Evolutionary conservation across 1,284 basidiomycete genomes (phyloP).

Genomic region (Kwoniella shivajii): DNA sequence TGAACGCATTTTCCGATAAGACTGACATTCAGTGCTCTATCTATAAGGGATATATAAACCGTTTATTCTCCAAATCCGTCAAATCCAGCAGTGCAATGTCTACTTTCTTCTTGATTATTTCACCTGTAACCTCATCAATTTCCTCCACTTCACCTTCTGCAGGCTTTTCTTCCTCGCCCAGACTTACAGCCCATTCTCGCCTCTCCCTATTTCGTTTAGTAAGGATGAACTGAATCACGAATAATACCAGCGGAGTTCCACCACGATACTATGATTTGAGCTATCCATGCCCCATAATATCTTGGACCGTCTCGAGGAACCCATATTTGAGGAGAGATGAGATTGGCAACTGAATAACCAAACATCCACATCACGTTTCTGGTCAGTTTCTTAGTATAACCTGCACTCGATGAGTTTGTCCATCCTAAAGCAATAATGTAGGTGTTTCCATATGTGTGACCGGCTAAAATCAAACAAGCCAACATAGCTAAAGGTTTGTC

Average conservation of each 20-base stretch:
- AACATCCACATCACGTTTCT: conserved; percentile 1
- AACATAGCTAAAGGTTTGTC: background rate
- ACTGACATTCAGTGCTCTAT: too few relatives aligned
- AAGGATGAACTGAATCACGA: background rate
- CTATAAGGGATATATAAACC: background rate
- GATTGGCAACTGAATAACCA: background rate
- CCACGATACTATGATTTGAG: background rate
- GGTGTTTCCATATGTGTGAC: background rate
- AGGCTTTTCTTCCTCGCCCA: background rate
- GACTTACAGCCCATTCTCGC: background rate
- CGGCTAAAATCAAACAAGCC: background rate
- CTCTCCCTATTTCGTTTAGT: background rate
- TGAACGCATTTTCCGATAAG: too few relatives aligned
- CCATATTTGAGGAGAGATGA: background rate
- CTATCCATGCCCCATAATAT: background rate
- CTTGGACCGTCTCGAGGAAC: background rate
- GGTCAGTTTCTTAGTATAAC: background rate
- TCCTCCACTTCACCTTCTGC: background rate
- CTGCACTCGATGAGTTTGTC: background rate
- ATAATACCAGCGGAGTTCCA: background rate
- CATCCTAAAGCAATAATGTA: background rate
- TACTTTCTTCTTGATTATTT: background rate
- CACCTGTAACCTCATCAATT: background rate
- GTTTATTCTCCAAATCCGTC: background rate
- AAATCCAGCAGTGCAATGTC: background rate